Conservation (phyloP, 2,329 filamentous ascomycete species). For the Fusarium sororula region DNA sequence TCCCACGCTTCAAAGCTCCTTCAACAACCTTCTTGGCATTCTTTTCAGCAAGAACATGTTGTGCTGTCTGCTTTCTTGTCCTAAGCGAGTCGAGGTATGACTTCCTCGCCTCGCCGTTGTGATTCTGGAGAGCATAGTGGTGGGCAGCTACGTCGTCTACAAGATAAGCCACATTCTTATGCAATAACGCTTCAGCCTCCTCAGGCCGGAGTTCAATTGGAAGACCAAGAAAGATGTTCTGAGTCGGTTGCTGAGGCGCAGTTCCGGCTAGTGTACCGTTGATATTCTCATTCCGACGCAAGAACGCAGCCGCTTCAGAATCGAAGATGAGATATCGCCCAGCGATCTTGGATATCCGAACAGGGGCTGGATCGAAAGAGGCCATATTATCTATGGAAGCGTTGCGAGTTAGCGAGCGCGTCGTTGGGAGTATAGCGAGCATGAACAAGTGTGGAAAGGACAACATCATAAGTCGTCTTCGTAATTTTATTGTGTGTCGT, state of each 20-base stretch:
- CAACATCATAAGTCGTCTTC: constrained; percentile 56
- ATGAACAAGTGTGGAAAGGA: constrained; percentile 12
- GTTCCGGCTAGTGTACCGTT: constrained; percentile 88
- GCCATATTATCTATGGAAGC: constrained; percentile 35
- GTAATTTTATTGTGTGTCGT: constrained; percentile 55
- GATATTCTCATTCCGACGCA: constrained; percentile 83
- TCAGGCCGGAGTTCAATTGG: constrained; percentile 91
- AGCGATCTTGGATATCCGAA: constrained; percentile 83
- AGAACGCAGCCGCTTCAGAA: constrained; percentile 77
- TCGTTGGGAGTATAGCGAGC: constrained; percentile 3
- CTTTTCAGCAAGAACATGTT: constrained; percentile 52
- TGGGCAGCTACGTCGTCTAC: constrained; percentile 83
- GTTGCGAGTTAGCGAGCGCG: constrained; percentile 32
- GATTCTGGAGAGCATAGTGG: constrained; percentile 66
- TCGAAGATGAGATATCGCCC: constrained; percentile 92
- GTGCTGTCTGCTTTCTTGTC: constrained; percentile 53
- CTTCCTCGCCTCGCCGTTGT: constrained; percentile 65
- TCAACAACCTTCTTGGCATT: constrained; percentile 49
- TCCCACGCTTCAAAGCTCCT: constrained; percentile 35
- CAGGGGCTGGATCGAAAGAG: constrained; percentile 49
- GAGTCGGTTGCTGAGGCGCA: constrained; percentile 90
- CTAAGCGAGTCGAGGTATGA: constrained; percentile 70
- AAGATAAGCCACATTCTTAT: constrained; percentile 78
- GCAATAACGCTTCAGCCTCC: constrained; percentile 83
- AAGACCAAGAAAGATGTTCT: constrained; percentile 91